phyloP scores from a whole-genome alignment of 2,329 filamentous ascomycete genomes.

The Pseudogymnoascus sp. region DNA sequence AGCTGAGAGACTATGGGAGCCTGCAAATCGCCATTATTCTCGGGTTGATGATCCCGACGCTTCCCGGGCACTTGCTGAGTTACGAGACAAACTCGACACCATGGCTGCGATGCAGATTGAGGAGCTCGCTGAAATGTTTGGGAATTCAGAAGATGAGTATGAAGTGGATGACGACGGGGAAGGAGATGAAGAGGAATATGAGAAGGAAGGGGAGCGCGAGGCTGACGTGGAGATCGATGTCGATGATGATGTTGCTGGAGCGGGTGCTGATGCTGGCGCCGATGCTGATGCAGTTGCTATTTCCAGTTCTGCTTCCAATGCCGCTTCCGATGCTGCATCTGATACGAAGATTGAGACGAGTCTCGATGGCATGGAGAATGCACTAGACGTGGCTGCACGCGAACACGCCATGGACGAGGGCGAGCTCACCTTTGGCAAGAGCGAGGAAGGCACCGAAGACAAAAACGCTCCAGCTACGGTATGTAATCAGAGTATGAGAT shows the following conservation, averaged over 20 bases:
- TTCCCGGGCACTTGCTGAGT: neutral
- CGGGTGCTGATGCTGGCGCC: slow-evolving; percentile 16
- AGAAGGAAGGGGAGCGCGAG: neutral
- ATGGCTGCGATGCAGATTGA: neutral
- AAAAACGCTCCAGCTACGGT: neutral
- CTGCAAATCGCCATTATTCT: neutral
- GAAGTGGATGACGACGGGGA: neutral
- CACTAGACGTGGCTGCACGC: neutral
- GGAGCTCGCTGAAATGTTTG: neutral
- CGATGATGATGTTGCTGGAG: slow-evolving; percentile 25
- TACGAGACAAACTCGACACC: neutral
- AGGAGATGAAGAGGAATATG: neutral
- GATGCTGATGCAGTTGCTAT: neutral
- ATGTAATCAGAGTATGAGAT: neutral
- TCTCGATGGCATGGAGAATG: neutral
- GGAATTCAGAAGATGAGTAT: neutral
- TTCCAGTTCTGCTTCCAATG: neutral
- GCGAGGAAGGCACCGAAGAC: neutral
- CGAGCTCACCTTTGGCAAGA: neutral
- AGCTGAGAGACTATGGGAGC: neutral
- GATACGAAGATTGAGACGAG: neutral
- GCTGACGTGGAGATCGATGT: slow-evolving; percentile 22
- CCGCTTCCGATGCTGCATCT: too few species aligned
- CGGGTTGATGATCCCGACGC: neutral
- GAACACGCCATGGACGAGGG: neutral